Percentiles rank a stretch among this genome's conserved stretches.
These are phyloP conservation scores for Diplodia scrobiculata DNA, from an alignment of 2,329 filamentous ascomycete species.

Conservation along the genomic window DNA sequence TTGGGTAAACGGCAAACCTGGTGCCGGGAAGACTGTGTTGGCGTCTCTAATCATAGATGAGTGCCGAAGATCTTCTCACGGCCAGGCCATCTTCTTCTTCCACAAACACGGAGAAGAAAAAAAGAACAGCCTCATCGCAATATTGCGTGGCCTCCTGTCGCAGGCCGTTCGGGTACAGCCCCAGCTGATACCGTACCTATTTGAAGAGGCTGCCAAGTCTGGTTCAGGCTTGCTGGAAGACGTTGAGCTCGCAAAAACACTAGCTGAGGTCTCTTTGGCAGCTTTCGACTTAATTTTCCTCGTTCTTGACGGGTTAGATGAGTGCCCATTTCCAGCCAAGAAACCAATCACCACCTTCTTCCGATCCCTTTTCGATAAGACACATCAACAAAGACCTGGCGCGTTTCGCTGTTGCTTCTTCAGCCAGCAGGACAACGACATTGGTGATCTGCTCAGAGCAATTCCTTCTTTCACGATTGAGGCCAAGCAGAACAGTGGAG, in stretches of 20 bases:
- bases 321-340: background rate
- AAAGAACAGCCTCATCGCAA: background rate
- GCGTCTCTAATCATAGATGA: slow-evolving; percentile 47
- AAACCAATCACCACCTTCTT: background rate
- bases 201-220: background rate
- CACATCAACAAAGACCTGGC: background rate
- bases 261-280: background rate
- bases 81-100: background rate
- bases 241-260: background rate
- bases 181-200: background rate
- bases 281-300: background rate
- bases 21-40: slow-evolving; percentile 51
- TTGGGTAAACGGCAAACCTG: slow-evolving; percentile 48
- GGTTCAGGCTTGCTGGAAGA: background rate
- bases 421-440: background rate
- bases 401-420: background rate
- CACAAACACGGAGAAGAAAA: background rate
- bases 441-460: background rate
- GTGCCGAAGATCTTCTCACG: slow-evolving; percentile 32
- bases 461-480: background rate
- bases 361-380: background rate
- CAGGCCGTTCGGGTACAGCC: background rate
- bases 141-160: background rate
- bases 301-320: background rate
- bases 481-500: background rate